Percentiles rank a stretch among this genome's conserved stretches.
These are phyloP conservation scores for Pisolithus tinctorius DNA, from an alignment of 768 basidiomycete species.

Conservation along the genomic window DNA sequence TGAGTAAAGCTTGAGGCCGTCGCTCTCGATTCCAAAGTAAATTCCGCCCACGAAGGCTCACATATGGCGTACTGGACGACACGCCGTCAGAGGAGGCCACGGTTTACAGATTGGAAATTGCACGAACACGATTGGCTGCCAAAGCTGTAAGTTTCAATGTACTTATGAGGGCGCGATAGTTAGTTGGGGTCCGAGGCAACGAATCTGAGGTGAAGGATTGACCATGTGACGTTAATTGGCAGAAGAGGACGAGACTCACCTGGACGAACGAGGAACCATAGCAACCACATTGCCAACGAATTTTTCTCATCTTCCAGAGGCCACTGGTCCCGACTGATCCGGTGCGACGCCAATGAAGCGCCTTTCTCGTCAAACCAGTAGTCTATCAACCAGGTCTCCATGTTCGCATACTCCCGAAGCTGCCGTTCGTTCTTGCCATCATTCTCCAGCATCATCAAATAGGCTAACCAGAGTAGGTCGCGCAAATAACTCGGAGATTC, in stretches of 20 bases:
- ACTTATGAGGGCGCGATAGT: constrained; percentile 39
- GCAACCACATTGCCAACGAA: constrained; percentile 69
- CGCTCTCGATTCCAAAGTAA: constrained; percentile 30
- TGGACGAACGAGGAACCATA: constrained; percentile 64
- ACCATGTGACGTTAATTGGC: background rate
- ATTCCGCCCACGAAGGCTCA: constrained; percentile 52
- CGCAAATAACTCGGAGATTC: constrained; percentile 10
- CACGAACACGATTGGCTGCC: constrained; percentile 55
- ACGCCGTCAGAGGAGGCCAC: background rate
- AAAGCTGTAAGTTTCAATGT: constrained; percentile 58
- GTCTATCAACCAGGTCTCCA: constrained; percentile 57
- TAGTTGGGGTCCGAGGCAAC: constrained; percentile 33
- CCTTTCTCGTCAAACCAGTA: constrained; percentile 62
- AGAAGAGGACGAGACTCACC: constrained; percentile 34
- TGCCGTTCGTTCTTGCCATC: constrained; percentile 67
- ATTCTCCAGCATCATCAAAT: constrained; percentile 77
- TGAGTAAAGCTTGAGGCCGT: constrained; percentile 27
- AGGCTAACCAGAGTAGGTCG: constrained; percentile 60
- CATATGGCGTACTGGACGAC: constrained; percentile 53
- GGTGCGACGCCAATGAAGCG: constrained; percentile 41
- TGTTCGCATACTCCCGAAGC: constrained; percentile 58
- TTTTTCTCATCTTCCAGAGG: constrained; percentile 45
- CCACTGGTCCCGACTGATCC: constrained; percentile 46
- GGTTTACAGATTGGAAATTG: constrained; percentile 3
- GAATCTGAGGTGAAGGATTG: constrained; percentile 33